Evolutionary conservation across 768 basidiomycete species (phyloP).

Genomic region (Jaapia argillacea): DNA sequence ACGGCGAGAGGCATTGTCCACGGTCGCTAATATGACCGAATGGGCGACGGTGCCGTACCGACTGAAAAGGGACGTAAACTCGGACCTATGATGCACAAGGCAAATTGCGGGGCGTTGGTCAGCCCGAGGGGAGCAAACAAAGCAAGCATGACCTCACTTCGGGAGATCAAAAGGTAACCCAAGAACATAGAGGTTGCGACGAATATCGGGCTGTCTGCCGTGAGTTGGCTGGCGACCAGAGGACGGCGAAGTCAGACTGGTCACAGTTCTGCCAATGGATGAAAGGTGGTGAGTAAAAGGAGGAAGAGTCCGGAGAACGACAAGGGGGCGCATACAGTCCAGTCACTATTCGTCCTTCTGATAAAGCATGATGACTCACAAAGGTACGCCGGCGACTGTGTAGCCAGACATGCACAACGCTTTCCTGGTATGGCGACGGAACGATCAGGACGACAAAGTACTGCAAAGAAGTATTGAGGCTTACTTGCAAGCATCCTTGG

Average conservation of each 20-base stretch:
- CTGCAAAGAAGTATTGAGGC: slow-evolving; percentile 11
- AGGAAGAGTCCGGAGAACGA: background rate
- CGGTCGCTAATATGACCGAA: slow-evolving; percentile 74
- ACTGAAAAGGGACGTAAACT: slow-evolving; percentile 53
- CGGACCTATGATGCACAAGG: slow-evolving; percentile 25
- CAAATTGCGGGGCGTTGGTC: too few relatives aligned
- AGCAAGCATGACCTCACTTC: too few relatives aligned
- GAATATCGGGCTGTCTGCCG: slow-evolving; percentile 31
- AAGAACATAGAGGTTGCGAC: slow-evolving; percentile 78
- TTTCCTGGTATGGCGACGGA: slow-evolving; percentile 31
- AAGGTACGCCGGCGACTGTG: slow-evolving; percentile 37
- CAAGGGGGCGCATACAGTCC: background rate
- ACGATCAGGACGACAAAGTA: slow-evolving; percentile 4
- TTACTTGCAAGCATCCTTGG: slow-evolving; percentile 44
- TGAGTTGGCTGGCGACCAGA: slow-evolving; percentile 10
- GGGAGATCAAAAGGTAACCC: slow-evolving; percentile 76
- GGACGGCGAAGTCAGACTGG: slow-evolving; percentile 8
- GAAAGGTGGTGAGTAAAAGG: too few relatives aligned
- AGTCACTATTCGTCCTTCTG: background rate
- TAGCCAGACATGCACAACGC: slow-evolving; percentile 60
- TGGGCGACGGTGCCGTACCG: slow-evolving; percentile 61
- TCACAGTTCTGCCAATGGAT: slow-evolving; percentile 13
- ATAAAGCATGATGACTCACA: slow-evolving; percentile 33
- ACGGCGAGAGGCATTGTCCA: slow-evolving; percentile 75
- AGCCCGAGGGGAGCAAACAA: too few relatives aligned